Evolutionary conservation across 192 early-diverging fungal genomes (phyloP).

Genomic region (Coemansia biformis): DNA sequence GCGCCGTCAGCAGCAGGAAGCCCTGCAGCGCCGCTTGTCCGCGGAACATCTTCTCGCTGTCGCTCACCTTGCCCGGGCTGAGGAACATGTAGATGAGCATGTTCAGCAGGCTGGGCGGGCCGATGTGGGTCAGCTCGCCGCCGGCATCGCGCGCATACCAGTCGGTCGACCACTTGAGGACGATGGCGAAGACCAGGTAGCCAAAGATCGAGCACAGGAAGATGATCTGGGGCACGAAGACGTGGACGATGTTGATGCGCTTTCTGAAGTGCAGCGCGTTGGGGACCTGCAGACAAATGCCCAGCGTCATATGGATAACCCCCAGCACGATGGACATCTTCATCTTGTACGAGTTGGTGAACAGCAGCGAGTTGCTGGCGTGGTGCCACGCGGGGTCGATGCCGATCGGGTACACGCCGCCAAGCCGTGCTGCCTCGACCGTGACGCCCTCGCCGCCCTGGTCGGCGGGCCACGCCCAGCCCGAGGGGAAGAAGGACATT

Average conservation of each 20-base stretch:
- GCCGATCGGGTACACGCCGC: constrained; percentile 70
- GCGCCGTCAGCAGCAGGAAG: constrained; percentile 71
- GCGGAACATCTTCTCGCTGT: constrained; percentile 67
- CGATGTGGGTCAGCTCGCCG: constrained; percentile 61
- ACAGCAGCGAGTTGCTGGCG: constrained; percentile 88
- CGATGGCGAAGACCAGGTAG: constrained; percentile 84
- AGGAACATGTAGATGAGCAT: constrained; percentile 99
- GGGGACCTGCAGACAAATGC: constrained; percentile 79
- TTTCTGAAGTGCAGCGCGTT: constrained; percentile 90
- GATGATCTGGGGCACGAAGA: constrained; percentile 90
- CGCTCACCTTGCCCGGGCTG: constrained; percentile 72
- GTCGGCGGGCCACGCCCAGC: constrained; percentile 68
- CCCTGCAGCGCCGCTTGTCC: constrained; percentile 85
- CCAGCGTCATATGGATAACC: constrained; percentile 96
- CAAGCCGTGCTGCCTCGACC: constrained; percentile 58
- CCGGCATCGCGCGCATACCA: constrained; percentile 71
- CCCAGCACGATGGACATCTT: constrained; percentile 96
- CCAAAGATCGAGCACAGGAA: constrained; percentile 95
- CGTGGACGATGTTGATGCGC: constrained; percentile 70
- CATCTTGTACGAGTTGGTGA: constrained; percentile 99
- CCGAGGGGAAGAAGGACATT: constrained; percentile 66
- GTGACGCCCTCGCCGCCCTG: constrained; percentile 54
- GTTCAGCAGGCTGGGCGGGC: constrained; percentile 92
- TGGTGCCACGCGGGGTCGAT: constrained; percentile 93
- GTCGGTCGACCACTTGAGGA: constrained; percentile 94